phyloP scores from a whole-genome alignment of 192 early-diverging fungal genomes.

The Backusella parvicylindrica region DNA sequence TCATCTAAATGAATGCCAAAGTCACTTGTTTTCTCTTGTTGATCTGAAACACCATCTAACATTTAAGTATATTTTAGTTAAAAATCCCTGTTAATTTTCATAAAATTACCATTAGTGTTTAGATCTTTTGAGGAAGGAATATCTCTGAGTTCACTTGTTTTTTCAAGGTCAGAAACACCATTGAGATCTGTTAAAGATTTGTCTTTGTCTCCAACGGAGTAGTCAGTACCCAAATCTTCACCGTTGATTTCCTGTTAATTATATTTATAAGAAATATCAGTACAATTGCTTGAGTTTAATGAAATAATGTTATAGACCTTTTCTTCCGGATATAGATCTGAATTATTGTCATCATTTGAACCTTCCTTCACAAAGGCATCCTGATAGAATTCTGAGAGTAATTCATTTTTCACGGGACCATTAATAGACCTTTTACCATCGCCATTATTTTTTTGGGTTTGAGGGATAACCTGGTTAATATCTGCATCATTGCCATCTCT shows the following conservation, averaged over 20 bases:
- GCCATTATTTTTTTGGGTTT: not conserved
- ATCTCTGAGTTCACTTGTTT: not conserved
- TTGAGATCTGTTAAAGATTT: not conserved
- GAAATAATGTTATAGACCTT: not conserved
- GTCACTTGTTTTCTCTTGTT: not conserved
- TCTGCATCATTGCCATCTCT: not conserved
- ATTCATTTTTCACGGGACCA: not conserved
- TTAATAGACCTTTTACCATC: not conserved
- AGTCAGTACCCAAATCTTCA: too few species aligned
- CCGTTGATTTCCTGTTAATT: too few species aligned
- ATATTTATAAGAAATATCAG: too few species aligned
- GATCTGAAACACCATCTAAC: not conserved
- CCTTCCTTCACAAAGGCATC: not conserved
- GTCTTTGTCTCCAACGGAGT: too few species aligned
- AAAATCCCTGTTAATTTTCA: not conserved
- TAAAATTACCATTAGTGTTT: not conserved
- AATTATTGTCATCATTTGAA: not conserved
- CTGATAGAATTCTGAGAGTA: not conserved
- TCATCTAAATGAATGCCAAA: not conserved
- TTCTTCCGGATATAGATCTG: not conserved
- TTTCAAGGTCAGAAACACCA: not conserved
- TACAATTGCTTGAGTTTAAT: too few species aligned
- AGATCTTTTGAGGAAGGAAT: not conserved
- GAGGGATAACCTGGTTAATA: not conserved
- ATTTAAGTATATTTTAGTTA: not conserved